These are phyloP conservation scores for Rhazya stricta DNA, from an alignment of 257 asterid genomes.

Conservation along the genomic window DNA sequence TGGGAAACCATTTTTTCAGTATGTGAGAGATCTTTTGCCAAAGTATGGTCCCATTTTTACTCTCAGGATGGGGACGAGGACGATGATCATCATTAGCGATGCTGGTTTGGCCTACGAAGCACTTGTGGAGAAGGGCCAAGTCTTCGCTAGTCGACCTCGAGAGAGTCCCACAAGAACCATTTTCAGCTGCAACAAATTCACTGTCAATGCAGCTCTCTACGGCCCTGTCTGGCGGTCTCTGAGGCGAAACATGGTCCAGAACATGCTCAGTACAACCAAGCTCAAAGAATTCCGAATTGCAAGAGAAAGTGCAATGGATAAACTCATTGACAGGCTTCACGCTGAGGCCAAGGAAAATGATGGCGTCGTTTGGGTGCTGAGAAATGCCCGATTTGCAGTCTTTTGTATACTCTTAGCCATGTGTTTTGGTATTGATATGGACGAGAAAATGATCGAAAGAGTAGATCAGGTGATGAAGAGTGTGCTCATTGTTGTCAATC, in stretches of 20 bases:
- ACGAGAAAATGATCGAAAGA: slow-evolving; percentile 45
- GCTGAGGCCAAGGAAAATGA: slow-evolving; percentile 53
- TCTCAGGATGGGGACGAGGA: slow-evolving; percentile 72
- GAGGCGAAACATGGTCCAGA: slow-evolving; percentile 89
- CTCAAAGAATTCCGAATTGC: slow-evolving; percentile 46
- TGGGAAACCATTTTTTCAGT: slow-evolving; percentile 68
- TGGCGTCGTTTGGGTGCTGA: slow-evolving; percentile 69
- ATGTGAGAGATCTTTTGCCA: slow-evolving; percentile 56
- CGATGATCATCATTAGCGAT: slow-evolving; percentile 59
- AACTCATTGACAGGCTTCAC: slow-evolving; percentile 39
- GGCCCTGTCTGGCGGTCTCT: slow-evolving; percentile 90
- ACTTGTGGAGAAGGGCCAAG: slow-evolving; percentile 54
- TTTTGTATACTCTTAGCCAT: slow-evolving; percentile 60
- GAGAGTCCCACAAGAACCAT: slow-evolving; percentile 76
- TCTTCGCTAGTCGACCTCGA: slow-evolving; percentile 73
- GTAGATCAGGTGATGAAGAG: slow-evolving; percentile 66
- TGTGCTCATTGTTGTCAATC: slow-evolving; percentile 62
- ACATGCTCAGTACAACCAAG: slow-evolving; percentile 57
- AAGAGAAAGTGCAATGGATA: slow-evolving; percentile 68
- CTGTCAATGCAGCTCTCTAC: slow-evolving; percentile 71
- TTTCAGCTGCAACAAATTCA: slow-evolving; percentile 82
- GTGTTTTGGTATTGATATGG: slow-evolving; percentile 92
- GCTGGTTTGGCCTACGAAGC: slow-evolving; percentile 66
- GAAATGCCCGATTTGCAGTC: slow-evolving; percentile 61
- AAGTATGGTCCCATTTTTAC: slow-evolving; percentile 72